Conservation (phyloP, 306 rosid species). For the Trichosanthes truncata region DNA sequence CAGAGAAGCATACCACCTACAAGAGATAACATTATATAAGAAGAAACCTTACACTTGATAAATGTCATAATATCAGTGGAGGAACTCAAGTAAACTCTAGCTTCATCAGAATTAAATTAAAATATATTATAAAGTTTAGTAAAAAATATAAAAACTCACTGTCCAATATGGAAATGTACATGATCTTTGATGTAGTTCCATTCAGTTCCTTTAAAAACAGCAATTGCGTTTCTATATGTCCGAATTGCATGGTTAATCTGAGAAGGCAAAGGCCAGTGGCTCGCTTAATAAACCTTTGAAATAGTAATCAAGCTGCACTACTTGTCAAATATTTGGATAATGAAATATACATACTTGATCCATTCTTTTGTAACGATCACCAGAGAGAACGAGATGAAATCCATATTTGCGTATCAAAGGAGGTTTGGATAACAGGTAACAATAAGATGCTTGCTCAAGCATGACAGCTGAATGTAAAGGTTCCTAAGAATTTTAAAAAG, state of each 20-base stretch:
- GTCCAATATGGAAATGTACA: constrained; percentile 92
- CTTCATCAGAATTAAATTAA: neutral
- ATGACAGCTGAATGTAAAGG: constrained; percentile 86
- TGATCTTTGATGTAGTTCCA: constrained; percentile 89
- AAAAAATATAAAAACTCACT: constrained; percentile 48
- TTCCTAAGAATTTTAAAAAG: constrained; percentile 38
- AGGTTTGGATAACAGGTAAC: constrained; percentile 81
- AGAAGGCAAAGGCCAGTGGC: constrained; percentile 12
- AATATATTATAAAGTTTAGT: neutral
- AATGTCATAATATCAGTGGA: neutral
- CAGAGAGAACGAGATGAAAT: constrained; percentile 98
- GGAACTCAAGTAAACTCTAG: neutral
- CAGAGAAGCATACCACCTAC: constrained; percentile 93
- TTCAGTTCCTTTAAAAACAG: constrained; percentile 71
- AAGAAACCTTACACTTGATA: constrained; percentile 12
- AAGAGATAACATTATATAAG: constrained; percentile 22
- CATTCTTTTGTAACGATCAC: constrained; percentile 89
- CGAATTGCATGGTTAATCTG: constrained; percentile 97
- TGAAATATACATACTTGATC: constrained; percentile 57
- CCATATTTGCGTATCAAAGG: constrained; percentile 93
- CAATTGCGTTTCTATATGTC: constrained; percentile 67
- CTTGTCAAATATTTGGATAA: constrained; percentile 5
- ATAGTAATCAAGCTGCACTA: neutral
- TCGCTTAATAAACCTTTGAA: constrained; percentile 12
- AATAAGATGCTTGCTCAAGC: constrained; percentile 98